Evolutionary conservation across 306 rosid genomes (phyloP).

Genomic region (Dalbergia cochinchinensis): DNA sequence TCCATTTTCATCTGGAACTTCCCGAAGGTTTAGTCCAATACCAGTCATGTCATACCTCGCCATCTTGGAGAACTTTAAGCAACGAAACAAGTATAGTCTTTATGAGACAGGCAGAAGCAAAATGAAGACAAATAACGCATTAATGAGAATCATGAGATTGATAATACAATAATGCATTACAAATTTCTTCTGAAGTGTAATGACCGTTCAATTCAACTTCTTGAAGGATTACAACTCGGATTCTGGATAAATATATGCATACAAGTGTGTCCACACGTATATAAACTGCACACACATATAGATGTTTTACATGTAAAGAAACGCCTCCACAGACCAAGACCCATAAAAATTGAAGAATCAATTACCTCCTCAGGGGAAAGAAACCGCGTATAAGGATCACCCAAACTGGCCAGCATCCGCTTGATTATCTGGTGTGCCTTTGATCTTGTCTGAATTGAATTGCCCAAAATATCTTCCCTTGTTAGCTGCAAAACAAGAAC

Average conservation of each 20-base stretch:
- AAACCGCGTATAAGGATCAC: constrained; percentile 96
- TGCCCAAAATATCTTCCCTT: constrained; percentile 69
- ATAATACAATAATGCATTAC: constrained; percentile 22
- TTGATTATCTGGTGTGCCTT: constrained; percentile 88
- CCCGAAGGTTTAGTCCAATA: constrained; percentile 96
- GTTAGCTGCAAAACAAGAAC: constrained; percentile 61
- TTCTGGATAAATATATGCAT: too few species aligned
- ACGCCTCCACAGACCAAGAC: background rate
- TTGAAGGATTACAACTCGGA: too few species aligned
- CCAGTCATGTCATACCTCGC: constrained; percentile 99
- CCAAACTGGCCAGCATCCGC: constrained; percentile 84
- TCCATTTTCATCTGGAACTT: constrained; percentile 82
- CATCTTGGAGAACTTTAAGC: constrained; percentile 97
- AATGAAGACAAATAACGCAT: background rate
- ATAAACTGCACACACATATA: background rate
- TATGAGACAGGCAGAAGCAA: constrained; percentile 31
- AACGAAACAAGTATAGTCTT: constrained; percentile 31
- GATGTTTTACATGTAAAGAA: background rate
- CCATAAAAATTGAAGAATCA: constrained; percentile 24
- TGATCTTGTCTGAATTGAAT: constrained; percentile 75
- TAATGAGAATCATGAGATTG: background rate
- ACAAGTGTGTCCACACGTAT: too few species aligned
- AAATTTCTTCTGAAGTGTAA: constrained; percentile 19
- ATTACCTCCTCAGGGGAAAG: constrained; percentile 86
- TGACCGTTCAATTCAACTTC: too few species aligned